These are phyloP conservation scores for Teratosphaeria zuluensis DNA, from an alignment of 2,329 filamentous ascomycete genomes.

Conservation along the genomic window DNA sequence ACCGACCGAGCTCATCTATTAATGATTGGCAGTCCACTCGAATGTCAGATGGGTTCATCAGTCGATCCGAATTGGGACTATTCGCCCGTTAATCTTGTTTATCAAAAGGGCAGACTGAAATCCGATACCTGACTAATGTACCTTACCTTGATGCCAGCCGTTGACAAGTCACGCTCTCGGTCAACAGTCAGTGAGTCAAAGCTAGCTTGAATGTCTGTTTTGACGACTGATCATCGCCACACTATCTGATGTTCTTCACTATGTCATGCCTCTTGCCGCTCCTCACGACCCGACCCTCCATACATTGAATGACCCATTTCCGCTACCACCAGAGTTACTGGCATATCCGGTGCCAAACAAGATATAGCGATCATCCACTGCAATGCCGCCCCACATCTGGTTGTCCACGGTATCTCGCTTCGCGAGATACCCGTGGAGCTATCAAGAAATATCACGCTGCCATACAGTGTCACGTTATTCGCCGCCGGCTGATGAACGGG, in stretches of 20 bases:
- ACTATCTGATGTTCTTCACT: not conserved
- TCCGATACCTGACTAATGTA: no score
- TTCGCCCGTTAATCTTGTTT: no score
- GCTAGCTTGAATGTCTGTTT: no score
- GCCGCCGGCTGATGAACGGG: not conserved
- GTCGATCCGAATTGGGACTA: no score
- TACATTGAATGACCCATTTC: not conserved
- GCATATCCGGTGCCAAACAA: not conserved
- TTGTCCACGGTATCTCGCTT: not conserved
- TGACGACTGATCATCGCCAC: no score
- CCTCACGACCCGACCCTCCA: not conserved
- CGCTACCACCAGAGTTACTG: not conserved
- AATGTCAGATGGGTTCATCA: no score
- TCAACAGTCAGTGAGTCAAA: no score
- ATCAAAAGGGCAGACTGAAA: no score
- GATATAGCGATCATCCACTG: not conserved
- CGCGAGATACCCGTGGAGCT: not conserved
- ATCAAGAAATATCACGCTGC: not conserved
- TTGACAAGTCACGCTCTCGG: no score
- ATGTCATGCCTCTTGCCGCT: not conserved
- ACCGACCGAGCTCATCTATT: not conserved
- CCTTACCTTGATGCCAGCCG: no score
- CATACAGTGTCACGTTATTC: not conserved
- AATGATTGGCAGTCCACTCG: not conserved
- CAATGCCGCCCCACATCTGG: not conserved